phyloP scores from a whole-genome alignment of 139 green algal genomes.

The Axilococcus clingmanii region DNA sequence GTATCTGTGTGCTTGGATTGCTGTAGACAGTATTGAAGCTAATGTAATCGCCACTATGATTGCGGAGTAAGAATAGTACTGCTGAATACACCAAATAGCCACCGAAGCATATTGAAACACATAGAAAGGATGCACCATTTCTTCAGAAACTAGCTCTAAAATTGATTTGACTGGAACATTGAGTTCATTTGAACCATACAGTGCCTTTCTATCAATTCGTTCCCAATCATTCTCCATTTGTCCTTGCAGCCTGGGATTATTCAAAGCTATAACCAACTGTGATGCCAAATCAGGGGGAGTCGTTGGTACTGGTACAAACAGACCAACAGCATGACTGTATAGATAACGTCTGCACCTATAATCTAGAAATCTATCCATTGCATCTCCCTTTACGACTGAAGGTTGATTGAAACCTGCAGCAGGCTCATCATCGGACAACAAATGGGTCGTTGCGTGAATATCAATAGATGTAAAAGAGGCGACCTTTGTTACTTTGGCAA shows the following conservation, averaged over 20 bases:
- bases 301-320: conserved; percentile 19
- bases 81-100: conserved; percentile 18
- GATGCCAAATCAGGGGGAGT: conserved; percentile 9
- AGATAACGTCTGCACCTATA: conserved; percentile 25
- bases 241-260: conserved; percentile 4
- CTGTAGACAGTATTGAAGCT: conserved; percentile 22
- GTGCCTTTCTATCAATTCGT: conserved; percentile 1
- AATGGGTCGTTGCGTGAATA: conserved; percentile 13
- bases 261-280: conserved; percentile 1
- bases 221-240: conserved; percentile 26
- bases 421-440: not conserved
- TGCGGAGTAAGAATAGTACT: conserved; percentile 22
- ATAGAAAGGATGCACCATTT: conserved; percentile 30
- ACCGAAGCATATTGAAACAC: conserved; percentile 30
- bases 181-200: conserved; percentile 26
- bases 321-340: conserved; percentile 7
- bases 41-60: conserved; percentile 26
- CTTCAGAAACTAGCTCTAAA: conserved; percentile 14
- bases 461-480: conserved; percentile 18
- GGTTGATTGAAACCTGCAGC: not conserved
- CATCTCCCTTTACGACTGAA: conserved; percentile 9
- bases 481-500: conserved; percentile 7
- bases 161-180: conserved; percentile 11
- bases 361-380: conserved; percentile 19
- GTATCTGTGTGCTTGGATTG: conserved; percentile 13